These are phyloP conservation scores for Rhizopogon vinicolor DNA, from an alignment of 768 basidiomycete species.

Conservation along the genomic window DNA sequence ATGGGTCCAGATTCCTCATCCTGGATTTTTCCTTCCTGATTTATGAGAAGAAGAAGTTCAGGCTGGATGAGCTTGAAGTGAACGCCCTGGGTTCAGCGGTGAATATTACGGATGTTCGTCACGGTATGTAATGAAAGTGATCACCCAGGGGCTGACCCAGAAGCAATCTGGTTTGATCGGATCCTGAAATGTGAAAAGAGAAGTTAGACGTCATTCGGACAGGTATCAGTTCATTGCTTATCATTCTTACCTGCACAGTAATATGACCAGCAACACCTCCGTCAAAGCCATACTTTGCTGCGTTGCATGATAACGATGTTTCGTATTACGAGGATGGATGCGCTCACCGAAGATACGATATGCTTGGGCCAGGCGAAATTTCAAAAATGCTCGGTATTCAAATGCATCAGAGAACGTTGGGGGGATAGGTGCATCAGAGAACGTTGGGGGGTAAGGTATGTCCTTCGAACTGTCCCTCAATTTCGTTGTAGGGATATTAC, in stretches of 20 bases:
- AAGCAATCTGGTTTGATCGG: conserved; percentile 36
- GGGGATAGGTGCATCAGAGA: conserved; percentile 10
- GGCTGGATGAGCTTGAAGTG: conserved; percentile 44
- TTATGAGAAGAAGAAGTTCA: conserved; percentile 39
- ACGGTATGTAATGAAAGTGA: background rate
- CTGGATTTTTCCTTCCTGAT: conserved; percentile 31
- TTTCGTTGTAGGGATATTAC: background rate
- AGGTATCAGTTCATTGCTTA: background rate
- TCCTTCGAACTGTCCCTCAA: background rate
- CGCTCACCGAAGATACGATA: conserved; percentile 40
- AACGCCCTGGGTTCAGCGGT: conserved; percentile 25
- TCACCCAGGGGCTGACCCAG: conserved; percentile 46
- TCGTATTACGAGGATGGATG: background rate
- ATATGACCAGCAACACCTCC: conserved; percentile 50
- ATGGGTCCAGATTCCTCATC: conserved; percentile 26
- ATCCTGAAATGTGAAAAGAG: conserved; percentile 22
- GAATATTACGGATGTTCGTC: background rate
- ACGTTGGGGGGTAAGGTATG: conserved; percentile 18
- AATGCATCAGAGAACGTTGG: conserved; percentile 30
- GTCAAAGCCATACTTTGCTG: conserved; percentile 34
- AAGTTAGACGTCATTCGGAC: background rate
- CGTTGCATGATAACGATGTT: conserved; percentile 11
- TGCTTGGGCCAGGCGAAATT: conserved; percentile 42
- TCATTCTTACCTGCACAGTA: conserved; percentile 32
- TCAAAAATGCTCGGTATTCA: conserved; percentile 38